These are phyloP conservation scores for Wickerhamiella qilinensis DNA, from an alignment of 805 yeast genomes.

Conservation along the genomic window DNA sequence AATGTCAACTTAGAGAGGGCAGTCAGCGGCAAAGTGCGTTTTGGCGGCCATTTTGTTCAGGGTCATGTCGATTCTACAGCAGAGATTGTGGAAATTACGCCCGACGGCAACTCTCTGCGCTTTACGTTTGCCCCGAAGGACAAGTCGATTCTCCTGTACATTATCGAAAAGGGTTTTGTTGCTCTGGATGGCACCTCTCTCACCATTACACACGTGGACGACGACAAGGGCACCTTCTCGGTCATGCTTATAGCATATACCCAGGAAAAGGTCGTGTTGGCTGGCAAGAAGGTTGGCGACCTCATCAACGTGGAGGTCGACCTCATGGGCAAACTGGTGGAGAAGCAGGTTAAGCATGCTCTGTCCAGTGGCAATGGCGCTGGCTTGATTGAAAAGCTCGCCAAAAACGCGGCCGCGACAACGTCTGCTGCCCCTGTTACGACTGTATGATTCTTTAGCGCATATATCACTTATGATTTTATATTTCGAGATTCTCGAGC, in stretches of 20 bases:
- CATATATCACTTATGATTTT: neutral
- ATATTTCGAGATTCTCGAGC: neutral
- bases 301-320: slow-evolving; percentile 87
- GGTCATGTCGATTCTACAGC: slow-evolving; percentile 95
- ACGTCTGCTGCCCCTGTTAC: no score
- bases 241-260: slow-evolving; percentile 89
- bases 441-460: no score
- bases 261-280: slow-evolving; percentile 62
- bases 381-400: neutral
- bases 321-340: slow-evolving; percentile 79
- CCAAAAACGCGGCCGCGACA: neutral
- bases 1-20: slow-evolving; percentile 87
- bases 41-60: slow-evolving; percentile 96
- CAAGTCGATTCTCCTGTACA: slow-evolving; percentile 39
- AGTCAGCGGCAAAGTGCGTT: slow-evolving; percentile 59
- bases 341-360: slow-evolving; percentile 56
- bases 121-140: slow-evolving; percentile 64
- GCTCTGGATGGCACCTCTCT: slow-evolving; percentile 86
- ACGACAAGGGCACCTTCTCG: slow-evolving; percentile 39
- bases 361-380: slow-evolving; percentile 21
- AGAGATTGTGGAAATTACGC: slow-evolving; percentile 31
- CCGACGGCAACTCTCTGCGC: slow-evolving; percentile 61
- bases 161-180: slow-evolving; percentile 91
- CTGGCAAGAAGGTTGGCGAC: slow-evolving; percentile 46
- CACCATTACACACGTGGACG: slow-evolving; percentile 70